Conservation (phyloP, 192 early-diverging fungal species). For the Coemansia erecta region DNA sequence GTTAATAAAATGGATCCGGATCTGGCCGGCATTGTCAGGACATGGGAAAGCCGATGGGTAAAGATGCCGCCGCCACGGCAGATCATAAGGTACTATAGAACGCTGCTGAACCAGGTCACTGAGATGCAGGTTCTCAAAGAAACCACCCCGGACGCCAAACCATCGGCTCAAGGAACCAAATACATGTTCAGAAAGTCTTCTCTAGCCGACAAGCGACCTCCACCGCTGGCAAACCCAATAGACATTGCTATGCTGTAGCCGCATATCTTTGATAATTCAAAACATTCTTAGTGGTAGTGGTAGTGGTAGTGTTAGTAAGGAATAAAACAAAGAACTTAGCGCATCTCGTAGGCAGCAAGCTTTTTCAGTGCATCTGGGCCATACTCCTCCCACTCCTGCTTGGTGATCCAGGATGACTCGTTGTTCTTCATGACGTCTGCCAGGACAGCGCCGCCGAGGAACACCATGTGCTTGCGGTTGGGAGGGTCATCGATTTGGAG, state of each 20-base stretch:
- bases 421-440: conserved; percentile 94
- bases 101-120: conserved; percentile 21
- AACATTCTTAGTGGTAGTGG: background rate
- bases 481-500: conserved; percentile 98
- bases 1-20: background rate
- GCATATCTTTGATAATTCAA: background rate
- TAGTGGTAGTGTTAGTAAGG: background rate
- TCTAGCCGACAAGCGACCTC: conserved; percentile 21
- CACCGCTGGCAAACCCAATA: conserved; percentile 16
- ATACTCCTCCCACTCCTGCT: conserved; percentile 90
- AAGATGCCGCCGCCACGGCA: conserved; percentile 24
- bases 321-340: conserved; percentile 14
- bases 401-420: conserved; percentile 87
- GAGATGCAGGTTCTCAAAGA: conserved; percentile 15
- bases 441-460: conserved; percentile 94
- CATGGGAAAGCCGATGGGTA: conserved; percentile 39
- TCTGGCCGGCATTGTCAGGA: conserved; percentile 3
- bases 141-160: conserved; percentile 14
- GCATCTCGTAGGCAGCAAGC: conserved; percentile 39
- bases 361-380: conserved; percentile 71
- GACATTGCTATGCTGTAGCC: conserved; percentile 16
- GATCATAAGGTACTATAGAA: conserved; percentile 30
- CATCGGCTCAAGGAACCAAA: conserved; percentile 8
- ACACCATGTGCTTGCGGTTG: conserved; percentile 97
- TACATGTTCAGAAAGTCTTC: conserved; percentile 23